phyloP scores from a whole-genome alignment of 345 rosid genomes.

The Draba incana region DNA sequence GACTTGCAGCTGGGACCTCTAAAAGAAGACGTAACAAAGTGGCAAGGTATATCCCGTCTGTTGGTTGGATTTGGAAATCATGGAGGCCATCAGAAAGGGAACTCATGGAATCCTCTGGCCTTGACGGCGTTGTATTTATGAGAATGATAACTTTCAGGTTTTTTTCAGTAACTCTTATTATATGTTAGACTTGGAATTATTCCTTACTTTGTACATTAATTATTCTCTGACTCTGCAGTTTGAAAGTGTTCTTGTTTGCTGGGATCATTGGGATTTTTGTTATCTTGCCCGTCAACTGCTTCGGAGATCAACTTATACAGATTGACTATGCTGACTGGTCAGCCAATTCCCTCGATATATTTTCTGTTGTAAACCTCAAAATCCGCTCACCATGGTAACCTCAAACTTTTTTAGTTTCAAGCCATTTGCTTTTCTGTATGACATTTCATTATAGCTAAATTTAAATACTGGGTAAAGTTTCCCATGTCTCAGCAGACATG shows the following conservation, averaged over 20 bases:
- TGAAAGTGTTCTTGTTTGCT: conserved; percentile 82
- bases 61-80: conserved; percentile 81
- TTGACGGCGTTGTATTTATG: conserved; percentile 85
- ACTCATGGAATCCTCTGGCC: conserved; percentile 63
- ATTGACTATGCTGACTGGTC: conserved; percentile 69
- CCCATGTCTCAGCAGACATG: too few relatives aligned
- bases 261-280: conserved; percentile 84
- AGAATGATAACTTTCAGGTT: conserved; percentile 63
- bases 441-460: too few relatives aligned
- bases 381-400: conserved; percentile 65
- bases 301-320: conserved; percentile 63
- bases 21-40: conserved; percentile 60
- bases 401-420: conserved; percentile 3
- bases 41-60: conserved; percentile 75
- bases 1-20: conserved; percentile 64
- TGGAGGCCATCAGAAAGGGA: conserved; percentile 77
- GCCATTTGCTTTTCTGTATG: too few relatives aligned
- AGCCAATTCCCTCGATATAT: conserved; percentile 76
- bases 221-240: conserved; percentile 53
- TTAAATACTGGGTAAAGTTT: too few relatives aligned
- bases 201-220: too few relatives aligned
- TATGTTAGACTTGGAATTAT: too few relatives aligned
- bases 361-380: conserved; percentile 78
- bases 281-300: conserved; percentile 87
- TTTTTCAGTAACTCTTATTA: too few relatives aligned